Evolutionary conservation across 495 filamentous ascomycete genomes (phyloP).

Genomic region (Daldinia childiae): DNA sequence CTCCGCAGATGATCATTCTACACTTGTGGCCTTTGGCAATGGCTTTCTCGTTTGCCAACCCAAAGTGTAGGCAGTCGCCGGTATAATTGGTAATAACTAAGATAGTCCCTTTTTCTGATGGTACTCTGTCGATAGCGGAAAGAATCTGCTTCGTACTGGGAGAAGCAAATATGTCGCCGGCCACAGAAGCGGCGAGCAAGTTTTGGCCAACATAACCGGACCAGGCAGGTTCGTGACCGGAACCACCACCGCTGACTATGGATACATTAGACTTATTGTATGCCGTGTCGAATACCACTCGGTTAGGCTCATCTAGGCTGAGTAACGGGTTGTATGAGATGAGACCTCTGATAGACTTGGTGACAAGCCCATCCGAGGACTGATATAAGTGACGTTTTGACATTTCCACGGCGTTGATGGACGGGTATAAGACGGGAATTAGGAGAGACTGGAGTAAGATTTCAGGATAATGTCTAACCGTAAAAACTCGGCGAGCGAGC

Average conservation of each 20-base stretch:
- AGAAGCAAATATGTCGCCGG: conserved; percentile 70
- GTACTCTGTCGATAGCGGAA: conserved; percentile 64
- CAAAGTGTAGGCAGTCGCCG: conserved; percentile 72
- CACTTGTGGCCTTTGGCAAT: conserved; percentile 63
- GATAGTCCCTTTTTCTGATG: conserved; percentile 65
- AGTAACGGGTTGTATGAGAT: conserved; percentile 66
- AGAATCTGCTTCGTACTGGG: conserved; percentile 71
- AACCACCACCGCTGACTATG: conserved; percentile 69
- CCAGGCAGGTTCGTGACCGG: conserved; percentile 72
- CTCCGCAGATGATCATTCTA: conserved; percentile 66
- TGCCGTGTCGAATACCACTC: conserved; percentile 65
- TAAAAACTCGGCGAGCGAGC: conserved; percentile 11
- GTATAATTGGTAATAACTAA: conserved; percentile 74
- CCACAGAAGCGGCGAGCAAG: conserved; percentile 67
- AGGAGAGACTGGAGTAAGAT: not conserved
- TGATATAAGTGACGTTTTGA: conserved; percentile 59
- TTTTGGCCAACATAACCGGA: conserved; percentile 70
- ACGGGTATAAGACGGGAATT: not conserved
- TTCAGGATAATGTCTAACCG: not conserved
- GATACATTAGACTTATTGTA: conserved; percentile 62
- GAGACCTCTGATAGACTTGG: conserved; percentile 63
- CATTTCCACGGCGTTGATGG: conserved; percentile 43
- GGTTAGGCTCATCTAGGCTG: conserved; percentile 63
- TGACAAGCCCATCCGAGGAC: conserved; percentile 62
- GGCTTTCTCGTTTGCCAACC: conserved; percentile 69